Evolutionary conservation across 1,139 yeast genomes (phyloP).

Genomic region (Suhomyces anneliseae): DNA sequence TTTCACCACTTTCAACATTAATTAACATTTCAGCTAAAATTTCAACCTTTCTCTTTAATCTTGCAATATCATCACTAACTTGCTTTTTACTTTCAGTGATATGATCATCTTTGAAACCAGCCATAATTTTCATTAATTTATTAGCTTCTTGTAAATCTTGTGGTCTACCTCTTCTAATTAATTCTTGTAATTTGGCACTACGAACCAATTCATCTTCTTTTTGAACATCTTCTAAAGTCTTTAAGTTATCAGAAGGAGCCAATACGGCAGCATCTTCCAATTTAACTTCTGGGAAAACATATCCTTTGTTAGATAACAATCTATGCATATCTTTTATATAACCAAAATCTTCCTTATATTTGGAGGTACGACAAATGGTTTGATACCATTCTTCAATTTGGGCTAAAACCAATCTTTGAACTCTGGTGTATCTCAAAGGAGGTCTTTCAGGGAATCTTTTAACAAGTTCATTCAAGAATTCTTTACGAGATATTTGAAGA

Average conservation of each 20-base stretch:
- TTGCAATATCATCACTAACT: slow-evolving; percentile 81
- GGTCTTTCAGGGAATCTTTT: slow-evolving; percentile 95
- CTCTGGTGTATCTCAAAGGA: slow-evolving; percentile 77
- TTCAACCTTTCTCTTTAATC: slow-evolving; percentile 85
- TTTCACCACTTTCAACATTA: slow-evolving; percentile 50
- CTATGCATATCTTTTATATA: slow-evolving; percentile 96
- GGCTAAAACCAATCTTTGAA: slow-evolving; percentile 81
- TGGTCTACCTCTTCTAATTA: slow-evolving; percentile 93
- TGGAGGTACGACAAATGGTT: slow-evolving; percentile 86
- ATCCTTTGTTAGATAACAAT: slow-evolving; percentile 80
- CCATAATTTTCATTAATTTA: slow-evolving; percentile 95
- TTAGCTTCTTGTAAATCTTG: slow-evolving; percentile 95
- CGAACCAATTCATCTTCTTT: slow-evolving; percentile 92
- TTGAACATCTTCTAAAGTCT: slow-evolving; percentile 86
- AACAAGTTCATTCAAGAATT: slow-evolving; percentile 88
- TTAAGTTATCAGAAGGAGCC: slow-evolving; percentile 86
- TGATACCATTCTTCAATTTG: slow-evolving; percentile 98
- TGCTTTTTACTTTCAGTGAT: slow-evolving; percentile 69
- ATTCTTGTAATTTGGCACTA: slow-evolving; percentile 91
- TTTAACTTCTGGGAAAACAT: slow-evolving; percentile 87
- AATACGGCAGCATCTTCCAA: slow-evolving; percentile 91
- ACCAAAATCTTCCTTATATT: slow-evolving; percentile 88
- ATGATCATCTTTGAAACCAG: slow-evolving; percentile 89
- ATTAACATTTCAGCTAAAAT: slow-evolving; percentile 85
- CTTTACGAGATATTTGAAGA: slow-evolving; percentile 90